Percentiles rank a stretch among this genome's conserved stretches.
Evolutionary conservation across 2,329 filamentous ascomycete species (phyloP).

Genomic region (Cercospora sesami): DNA sequence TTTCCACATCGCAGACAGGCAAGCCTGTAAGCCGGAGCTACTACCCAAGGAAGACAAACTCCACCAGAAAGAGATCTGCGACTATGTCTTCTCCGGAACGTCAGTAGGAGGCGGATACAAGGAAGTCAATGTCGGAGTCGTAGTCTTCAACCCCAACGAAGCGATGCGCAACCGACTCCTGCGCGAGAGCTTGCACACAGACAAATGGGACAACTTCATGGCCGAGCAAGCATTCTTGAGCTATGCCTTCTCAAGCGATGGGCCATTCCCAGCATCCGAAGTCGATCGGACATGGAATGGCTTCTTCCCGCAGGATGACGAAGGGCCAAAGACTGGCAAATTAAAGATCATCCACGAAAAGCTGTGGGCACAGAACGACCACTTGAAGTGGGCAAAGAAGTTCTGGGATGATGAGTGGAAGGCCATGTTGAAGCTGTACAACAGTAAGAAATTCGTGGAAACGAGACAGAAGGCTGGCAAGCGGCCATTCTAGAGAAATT

Average conservation of each 20-base stretch:
- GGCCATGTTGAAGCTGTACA: slow-evolving; percentile 25
- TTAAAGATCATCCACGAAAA: slow-evolving; percentile 31
- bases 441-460: slow-evolving; percentile 23
- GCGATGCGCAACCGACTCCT: slow-evolving; percentile 27
- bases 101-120: slow-evolving; percentile 18
- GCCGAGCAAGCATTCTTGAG: slow-evolving; percentile 29
- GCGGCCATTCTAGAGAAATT: slow-evolving; percentile 17
- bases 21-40: slow-evolving; percentile 21
- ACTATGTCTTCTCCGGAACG: slow-evolving; percentile 26
- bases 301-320: slow-evolving; percentile 23
- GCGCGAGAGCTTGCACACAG: slow-evolving; percentile 18
- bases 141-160: slow-evolving; percentile 26
- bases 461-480: slow-evolving; percentile 13
- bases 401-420: slow-evolving; percentile 24
- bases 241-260: slow-evolving; percentile 21
- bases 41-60: slow-evolving; percentile 28
- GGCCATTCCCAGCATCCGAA: slow-evolving; percentile 23
- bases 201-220: slow-evolving; percentile 28
- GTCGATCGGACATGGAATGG: slow-evolving; percentile 28
- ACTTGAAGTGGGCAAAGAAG: slow-evolving; percentile 20
- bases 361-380: slow-evolving; percentile 22
- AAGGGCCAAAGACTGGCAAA: slow-evolving; percentile 18
- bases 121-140: slow-evolving; percentile 28
- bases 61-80: slow-evolving; percentile 22
- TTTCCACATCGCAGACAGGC: slow-evolving; percentile 24